Percentiles rank a stretch among this genome's conserved stretches.
These are phyloP conservation scores for Crepidotus sp. DNA, from an alignment of 1,284 basidiomycete genomes.

Conservation along the genomic window DNA sequence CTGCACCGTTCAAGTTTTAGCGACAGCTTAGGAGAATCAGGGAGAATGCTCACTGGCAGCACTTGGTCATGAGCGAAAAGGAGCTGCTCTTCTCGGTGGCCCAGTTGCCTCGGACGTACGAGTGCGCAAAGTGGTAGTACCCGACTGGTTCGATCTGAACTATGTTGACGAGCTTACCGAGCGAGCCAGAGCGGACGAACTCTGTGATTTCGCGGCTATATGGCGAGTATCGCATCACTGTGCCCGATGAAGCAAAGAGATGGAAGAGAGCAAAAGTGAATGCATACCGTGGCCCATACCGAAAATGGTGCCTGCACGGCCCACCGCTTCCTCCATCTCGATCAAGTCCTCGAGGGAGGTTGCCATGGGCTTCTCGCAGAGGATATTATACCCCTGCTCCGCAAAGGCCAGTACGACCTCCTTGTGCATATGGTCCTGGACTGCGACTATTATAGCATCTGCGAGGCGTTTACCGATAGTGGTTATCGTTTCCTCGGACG, in stretches of 20 bases:
- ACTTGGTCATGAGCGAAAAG: slow-evolving; percentile 82
- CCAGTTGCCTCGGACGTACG: slow-evolving; percentile 81
- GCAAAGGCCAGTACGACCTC: slow-evolving; percentile 69
- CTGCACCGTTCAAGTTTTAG: slow-evolving; percentile 32
- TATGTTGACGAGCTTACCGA: slow-evolving; percentile 73
- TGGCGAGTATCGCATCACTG: slow-evolving; percentile 80
- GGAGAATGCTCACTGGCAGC: slow-evolving; percentile 60
- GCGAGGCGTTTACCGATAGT: slow-evolving; percentile 60
- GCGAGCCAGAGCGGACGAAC: slow-evolving; percentile 57
- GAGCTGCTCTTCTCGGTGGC: slow-evolving; percentile 56
- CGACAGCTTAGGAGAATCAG: neutral
- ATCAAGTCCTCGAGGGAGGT: slow-evolving; percentile 66
- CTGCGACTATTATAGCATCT: slow-evolving; percentile 71
- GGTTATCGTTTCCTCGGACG: slow-evolving; percentile 55
- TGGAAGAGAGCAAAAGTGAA: slow-evolving; percentile 1
- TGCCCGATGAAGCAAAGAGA: neutral
- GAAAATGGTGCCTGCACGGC: slow-evolving; percentile 63
- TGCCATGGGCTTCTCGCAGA: slow-evolving; percentile 89
- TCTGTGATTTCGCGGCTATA: slow-evolving; percentile 66
- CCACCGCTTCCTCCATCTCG: slow-evolving; percentile 63
- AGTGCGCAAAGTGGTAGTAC: slow-evolving; percentile 79
- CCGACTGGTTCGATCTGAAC: slow-evolving; percentile 74
- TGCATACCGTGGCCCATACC: slow-evolving; percentile 73
- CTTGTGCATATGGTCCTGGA: slow-evolving; percentile 71
- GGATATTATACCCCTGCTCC: slow-evolving; percentile 73